Base-by-base conservation (phyloP, 768 basidiomycete genomes). In the Hydnomerulius pinastri region DNA sequence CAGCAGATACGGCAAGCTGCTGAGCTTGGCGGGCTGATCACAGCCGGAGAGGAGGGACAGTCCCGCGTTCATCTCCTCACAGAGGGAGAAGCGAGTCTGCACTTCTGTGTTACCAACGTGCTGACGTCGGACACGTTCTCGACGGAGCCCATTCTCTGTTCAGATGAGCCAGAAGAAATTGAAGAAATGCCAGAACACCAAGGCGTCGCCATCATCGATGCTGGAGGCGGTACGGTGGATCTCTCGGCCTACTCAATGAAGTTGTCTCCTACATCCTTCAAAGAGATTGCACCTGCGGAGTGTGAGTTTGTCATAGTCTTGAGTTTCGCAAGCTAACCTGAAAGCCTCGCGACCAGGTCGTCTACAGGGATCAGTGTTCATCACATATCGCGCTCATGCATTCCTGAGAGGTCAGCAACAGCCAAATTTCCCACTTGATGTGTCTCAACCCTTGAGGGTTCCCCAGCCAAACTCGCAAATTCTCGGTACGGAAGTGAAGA, bases 61-160 rank as follows among this genome's bases (percentile, higher is more conserved):
- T 60, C 65, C 1, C 73, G 78, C 0, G 60, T 83, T 2, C 75
- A 73, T 3, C 79, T 85, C 46, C 76, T 83, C 4, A 83, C 82
- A 0, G 82, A 85, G 53, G 83, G 82, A 1, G 83, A 84, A 61
- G 83, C 82, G 0, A 81, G 77, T 56, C 57, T 82, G 4, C 77
- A 83, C 56, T 83, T 77, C 53, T 82, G 81, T 39, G 69, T 83
- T 15, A 67, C 72, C 35, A 76, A 72, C 53, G 73, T 77, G 0
- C 56, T 79, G 5, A 66, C 72, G 1, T 67, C 62, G 2, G 70
- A 75, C 3, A 21, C 41, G 28, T 46, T 62, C 17, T 50, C 48
- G 5, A 21, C 42, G 1, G 53, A 33, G 24, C 48, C 60, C 3
- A 53, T 51, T 4, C 15, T 55, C n/a, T 44, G 30, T 25, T 41